phyloP scores from a whole-genome alignment of 2,329 filamentous ascomycete species.

The Coniella lustricola region DNA sequence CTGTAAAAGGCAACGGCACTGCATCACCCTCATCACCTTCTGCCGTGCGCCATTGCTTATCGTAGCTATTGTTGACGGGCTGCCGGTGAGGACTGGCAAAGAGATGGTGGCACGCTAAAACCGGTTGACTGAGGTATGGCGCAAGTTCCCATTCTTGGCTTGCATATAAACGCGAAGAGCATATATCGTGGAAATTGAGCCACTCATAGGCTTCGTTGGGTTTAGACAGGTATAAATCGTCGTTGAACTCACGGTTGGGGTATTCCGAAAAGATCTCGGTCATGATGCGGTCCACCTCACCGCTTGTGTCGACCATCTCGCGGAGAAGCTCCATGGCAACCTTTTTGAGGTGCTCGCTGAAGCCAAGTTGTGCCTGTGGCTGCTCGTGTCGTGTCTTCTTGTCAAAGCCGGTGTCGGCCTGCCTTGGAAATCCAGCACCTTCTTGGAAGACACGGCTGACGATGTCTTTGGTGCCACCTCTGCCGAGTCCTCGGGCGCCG shows the following conservation, averaged over 20 bases:
- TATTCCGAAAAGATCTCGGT: conserved; percentile 82
- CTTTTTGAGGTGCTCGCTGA: conserved; percentile 66
- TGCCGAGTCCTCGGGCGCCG: conserved; percentile 62
- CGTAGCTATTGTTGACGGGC: conserved; percentile 32
- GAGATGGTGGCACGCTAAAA: conserved; percentile 84
- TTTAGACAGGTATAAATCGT: conserved; percentile 85
- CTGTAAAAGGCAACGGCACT: conserved; percentile 66
- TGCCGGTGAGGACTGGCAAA: conserved; percentile 68
- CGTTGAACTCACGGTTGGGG: conserved; percentile 81
- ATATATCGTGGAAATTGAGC: conserved; percentile 85
- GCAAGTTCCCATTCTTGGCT: conserved; percentile 89
- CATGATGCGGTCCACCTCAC: conserved; percentile 71
- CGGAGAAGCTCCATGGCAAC: conserved; percentile 63
- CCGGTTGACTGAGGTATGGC: conserved; percentile 78
- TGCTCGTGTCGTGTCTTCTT: conserved; percentile 47
- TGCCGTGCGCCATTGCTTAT: conserved; percentile 35
- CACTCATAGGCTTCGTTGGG: conserved; percentile 86
- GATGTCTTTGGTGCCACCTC: conserved; percentile 67
- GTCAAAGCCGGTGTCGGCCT: conserved; percentile 32
- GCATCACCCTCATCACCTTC: conserved; percentile 42
- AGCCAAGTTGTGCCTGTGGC: conserved; percentile 56
- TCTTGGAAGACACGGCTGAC: conserved; percentile 73
- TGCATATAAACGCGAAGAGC: conserved; percentile 71
- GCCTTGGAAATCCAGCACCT: conserved; percentile 68
- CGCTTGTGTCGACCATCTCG: conserved; percentile 72